Base-by-base conservation (phyloP, 371 early-diverging fungal genomes). In the Chytridiales sp. region DNA sequence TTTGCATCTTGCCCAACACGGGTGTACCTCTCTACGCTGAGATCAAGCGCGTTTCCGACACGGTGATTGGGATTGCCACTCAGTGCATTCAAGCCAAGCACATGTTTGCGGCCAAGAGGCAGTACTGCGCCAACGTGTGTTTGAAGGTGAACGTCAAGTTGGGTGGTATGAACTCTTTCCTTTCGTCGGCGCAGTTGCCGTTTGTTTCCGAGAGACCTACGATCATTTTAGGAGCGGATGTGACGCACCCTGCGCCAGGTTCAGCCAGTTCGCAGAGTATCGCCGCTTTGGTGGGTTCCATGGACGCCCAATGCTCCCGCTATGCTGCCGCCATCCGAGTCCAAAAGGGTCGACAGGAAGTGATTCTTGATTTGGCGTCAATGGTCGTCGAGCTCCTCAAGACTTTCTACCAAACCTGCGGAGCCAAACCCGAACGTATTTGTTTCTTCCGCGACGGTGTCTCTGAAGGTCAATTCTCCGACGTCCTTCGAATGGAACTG, bases 211-310 rank as follows among this genome's bases (percentile, higher is more conserved):
- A 82, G 35, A 73, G 81, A 17, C 88, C 92, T 0, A 96, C 95
- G 3, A 89, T 98, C 43, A 64, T 98, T n/a, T 76, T 98, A 64
- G 98, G 98, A 42, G 95, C 94, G 36, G 98, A 99, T 79, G 92
- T 98, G 11, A 88, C 93, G 64, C 74, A 77, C 51, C 70, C 93
- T 40, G 85, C 82, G 24, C 88, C 89, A 34, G 92, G 93, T 34
- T 83, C 87, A 35, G 72, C 75, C 41, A 78, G 76, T 48, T 80
- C 83, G 48, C 91, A 91, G n/a, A 92, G 93, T 8, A 91, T 98
- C 63, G 94, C 95, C 9, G 83, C 94, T 0, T 75, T 94, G 3
- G 92, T 92, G 15, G 92, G 87, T 1, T 87, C 91, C n/a, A 85
- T 92, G 80, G 94, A 97, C 73, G 77, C 85, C 9, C 81, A 86